Conservation (phyloP, 345 rosid species). For the Aethionema arabicum region DNA sequence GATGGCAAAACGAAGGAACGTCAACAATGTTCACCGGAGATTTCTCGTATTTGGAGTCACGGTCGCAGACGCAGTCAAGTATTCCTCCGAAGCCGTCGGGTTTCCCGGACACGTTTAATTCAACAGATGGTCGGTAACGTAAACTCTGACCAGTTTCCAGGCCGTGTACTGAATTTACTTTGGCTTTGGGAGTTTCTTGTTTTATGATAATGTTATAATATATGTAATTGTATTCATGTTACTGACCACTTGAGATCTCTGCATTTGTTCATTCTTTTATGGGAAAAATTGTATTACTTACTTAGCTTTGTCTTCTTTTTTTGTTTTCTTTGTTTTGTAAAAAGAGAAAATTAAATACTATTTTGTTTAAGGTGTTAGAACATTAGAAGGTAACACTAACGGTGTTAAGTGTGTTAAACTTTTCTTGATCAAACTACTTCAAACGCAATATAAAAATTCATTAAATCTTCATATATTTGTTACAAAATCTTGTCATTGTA, state of each 20-base stretch:
- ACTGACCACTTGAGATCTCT: conserved; percentile 31
- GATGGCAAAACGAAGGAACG: conserved; percentile 86
- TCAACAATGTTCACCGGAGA: conserved; percentile 51
- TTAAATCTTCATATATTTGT: too few species aligned
- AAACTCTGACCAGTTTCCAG: conserved; percentile 9
- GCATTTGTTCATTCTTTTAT: conserved; percentile 39
- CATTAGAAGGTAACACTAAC: neutral
- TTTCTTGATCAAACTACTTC: too few species aligned
- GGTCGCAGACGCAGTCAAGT: conserved; percentile 66
- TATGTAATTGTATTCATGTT: conserved; percentile 24
- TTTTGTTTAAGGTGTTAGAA: neutral
- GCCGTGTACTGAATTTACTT: conserved; percentile 9
- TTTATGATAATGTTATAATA: conserved; percentile 13
- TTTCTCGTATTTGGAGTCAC: conserved; percentile 54
- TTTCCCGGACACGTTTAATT: conserved; percentile 58
- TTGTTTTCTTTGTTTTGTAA: neutral
- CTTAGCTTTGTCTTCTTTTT: neutral
- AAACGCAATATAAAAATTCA: too few species aligned
- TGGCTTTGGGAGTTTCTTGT: neutral
- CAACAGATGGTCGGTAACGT: conserved; percentile 64
- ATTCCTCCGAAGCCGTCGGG: conserved; percentile 58
- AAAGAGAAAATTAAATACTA: neutral
- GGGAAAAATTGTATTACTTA: conserved; percentile 26
- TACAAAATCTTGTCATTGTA: too few species aligned
- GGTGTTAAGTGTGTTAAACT: too few species aligned